Evolutionary conservation across 306 rosid species (phyloP).

Genomic region (Pachyrhizus erosus): DNA sequence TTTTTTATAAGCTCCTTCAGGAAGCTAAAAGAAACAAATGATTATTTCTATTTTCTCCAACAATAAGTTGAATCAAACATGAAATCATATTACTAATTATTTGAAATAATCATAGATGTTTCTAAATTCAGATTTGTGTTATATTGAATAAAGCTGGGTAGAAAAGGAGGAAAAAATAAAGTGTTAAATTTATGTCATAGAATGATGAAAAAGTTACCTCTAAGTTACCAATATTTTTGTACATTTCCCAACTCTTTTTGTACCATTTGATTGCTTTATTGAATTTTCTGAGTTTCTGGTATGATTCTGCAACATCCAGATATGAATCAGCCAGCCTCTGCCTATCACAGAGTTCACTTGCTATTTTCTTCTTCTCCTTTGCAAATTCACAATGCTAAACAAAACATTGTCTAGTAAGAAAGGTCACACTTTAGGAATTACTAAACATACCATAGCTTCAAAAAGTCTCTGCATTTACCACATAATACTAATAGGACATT

Average conservation of each 20-base stretch:
- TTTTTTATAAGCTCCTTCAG: neutral
- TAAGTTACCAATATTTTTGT: constrained; percentile 70
- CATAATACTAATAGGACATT: constrained; percentile 17
- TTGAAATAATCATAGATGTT: constrained; percentile 15
- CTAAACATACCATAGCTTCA: constrained; percentile 37
- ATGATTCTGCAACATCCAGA: constrained; percentile 79
- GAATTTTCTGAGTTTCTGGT: constrained; percentile 76
- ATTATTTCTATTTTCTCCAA: neutral
- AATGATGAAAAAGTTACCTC: constrained; percentile 64
- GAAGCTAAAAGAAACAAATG: neutral
- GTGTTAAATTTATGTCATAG: constrained; percentile 8
- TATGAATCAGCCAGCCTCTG: constrained; percentile 79
- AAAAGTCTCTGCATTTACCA: constrained; percentile 30
- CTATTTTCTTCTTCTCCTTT: constrained; percentile 75
- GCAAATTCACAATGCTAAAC: constrained; percentile 75
- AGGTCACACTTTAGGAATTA: constrained; percentile 24
- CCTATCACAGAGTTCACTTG: constrained; percentile 74
- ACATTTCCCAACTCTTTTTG: constrained; percentile 77
- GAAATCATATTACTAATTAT: neutral
- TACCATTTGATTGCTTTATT: constrained; percentile 81
- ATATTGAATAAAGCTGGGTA: constrained; percentile 5
- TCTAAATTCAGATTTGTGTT: constrained; percentile 25
- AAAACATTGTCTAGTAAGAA: constrained; percentile 47
- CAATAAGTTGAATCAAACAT: neutral
- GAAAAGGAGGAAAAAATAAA: constrained; percentile 17